Conservation (phyloP, 2,329 filamentous ascomycete species). For the Penicillium sp. region DNA sequence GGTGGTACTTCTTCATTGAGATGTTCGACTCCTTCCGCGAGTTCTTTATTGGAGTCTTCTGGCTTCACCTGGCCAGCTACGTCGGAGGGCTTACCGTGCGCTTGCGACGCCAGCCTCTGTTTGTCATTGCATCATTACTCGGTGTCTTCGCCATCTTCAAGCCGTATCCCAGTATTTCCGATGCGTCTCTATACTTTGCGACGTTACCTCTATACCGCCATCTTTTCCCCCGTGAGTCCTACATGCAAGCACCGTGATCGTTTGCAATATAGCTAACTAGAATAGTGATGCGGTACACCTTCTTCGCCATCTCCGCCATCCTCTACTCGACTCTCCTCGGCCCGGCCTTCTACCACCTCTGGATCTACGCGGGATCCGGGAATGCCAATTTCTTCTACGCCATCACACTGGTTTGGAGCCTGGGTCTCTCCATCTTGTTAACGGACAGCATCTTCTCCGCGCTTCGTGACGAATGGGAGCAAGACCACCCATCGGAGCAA, state of each 20-base stretch:
- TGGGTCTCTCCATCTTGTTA: conserved; percentile 83
- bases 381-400: conserved; percentile 99
- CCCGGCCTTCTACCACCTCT: conserved; percentile 93
- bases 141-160: conserved; percentile 96
- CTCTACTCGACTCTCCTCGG: conserved; percentile 88
- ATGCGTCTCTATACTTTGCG: conserved; percentile 83
- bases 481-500: conserved; percentile 84
- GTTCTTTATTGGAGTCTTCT: conserved; percentile 98
- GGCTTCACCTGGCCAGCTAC: conserved; percentile 91
- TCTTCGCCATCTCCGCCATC: conserved; percentile 79
- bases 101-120: conserved; percentile 82
- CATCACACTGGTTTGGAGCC: conserved; percentile 96
- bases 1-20: conserved; percentile 99
- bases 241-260: neutral
- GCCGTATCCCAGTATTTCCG: conserved; percentile 91
- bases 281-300: conserved; percentile 87
- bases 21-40: conserved; percentile 98
- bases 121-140: conserved; percentile 79
- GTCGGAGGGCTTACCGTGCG: conserved; percentile 84
- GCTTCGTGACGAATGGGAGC: conserved; percentile 90
- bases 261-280: conserved; percentile 30
- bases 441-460: conserved; percentile 88
- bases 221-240: conserved; percentile 73
- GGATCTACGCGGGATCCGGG: conserved; percentile 96
- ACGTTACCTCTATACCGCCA: conserved; percentile 87